Percentiles rank a stretch among this genome's conserved stretches.
phyloP scores from a whole-genome alignment of 768 basidiomycete species.

The Termitomyces heimii region DNA sequence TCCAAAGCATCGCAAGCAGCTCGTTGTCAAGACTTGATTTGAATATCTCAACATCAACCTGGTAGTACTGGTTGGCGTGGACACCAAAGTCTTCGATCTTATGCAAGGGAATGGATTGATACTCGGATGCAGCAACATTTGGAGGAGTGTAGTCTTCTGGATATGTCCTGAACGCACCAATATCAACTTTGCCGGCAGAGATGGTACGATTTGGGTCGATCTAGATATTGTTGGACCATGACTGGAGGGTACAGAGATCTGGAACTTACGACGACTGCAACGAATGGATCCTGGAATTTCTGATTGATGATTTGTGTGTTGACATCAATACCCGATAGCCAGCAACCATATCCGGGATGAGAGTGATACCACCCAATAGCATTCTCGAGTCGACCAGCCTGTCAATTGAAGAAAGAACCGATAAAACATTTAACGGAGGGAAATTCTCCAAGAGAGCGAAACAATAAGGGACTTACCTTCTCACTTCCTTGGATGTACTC shows the following conservation, averaged over 20 bases:
- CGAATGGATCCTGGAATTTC: conserved; percentile 91
- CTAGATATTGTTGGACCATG: conserved; percentile 29
- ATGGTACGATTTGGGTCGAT: conserved; percentile 98
- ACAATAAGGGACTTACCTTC: conserved; percentile 45
- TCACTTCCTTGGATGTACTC: conserved; percentile 81
- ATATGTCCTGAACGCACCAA: conserved; percentile 97
- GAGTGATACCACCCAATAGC: conserved; percentile 98
- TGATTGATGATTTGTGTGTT: conserved; percentile 96
- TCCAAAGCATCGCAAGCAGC: conserved; percentile 89
- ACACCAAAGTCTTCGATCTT: conserved; percentile 99
- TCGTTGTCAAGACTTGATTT: conserved; percentile 86
- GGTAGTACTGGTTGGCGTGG: conserved; percentile 95
- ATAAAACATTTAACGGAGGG: background rate
- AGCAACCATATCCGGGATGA: conserved; percentile 98
- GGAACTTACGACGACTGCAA: conserved; percentile 84
- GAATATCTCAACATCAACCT: conserved; percentile 91
- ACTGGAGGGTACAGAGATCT: background rate
- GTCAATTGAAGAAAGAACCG: background rate
- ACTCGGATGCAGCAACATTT: conserved; percentile 64
- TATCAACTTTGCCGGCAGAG: conserved; percentile 97
- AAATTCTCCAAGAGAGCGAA: background rate
- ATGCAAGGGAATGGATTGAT: conserved; percentile 92
- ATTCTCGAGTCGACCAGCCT: conserved; percentile 84
- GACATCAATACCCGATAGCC: conserved; percentile 98
- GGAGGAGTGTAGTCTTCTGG: conserved; percentile 93